Percentiles rank a stretch among this genome's conserved stretches.
phyloP scores from a whole-genome alignment of 2,329 filamentous ascomycete genomes.

The Fusarium pseudoanthophilum region DNA sequence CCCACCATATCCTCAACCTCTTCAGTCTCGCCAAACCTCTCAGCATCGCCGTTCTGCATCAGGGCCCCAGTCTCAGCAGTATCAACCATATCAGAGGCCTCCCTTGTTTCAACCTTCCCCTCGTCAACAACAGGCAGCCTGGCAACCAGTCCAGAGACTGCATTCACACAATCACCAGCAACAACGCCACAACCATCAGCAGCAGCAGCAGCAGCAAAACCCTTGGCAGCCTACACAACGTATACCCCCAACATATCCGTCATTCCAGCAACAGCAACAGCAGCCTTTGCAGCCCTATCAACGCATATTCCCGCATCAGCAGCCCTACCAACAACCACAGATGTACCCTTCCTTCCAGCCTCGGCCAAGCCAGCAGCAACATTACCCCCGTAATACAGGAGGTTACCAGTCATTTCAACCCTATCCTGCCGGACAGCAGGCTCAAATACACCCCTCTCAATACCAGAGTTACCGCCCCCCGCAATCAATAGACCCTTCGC shows the following conservation, averaged over 20 bases:
- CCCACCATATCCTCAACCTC: constrained; percentile 41
- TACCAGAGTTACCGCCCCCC: constrained; percentile 28
- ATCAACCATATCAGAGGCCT: constrained; percentile 32
- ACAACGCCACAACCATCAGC: constrained; percentile 29
- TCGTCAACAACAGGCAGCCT: constrained; percentile 31
- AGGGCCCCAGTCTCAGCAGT: constrained; percentile 15
- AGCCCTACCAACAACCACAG: constrained; percentile 30
- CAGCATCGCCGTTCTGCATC: constrained; percentile 34
- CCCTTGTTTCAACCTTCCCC: constrained; percentile 30
- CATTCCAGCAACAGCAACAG: constrained; percentile 34
- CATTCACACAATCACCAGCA: constrained; percentile 33
- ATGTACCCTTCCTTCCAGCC: constrained; percentile 24
- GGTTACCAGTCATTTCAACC: constrained; percentile 23
- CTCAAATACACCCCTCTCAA: constrained; percentile 29
- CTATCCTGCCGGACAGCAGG: constrained; percentile 16
- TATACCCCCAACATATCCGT: constrained; percentile 36
- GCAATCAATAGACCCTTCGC: constrained; percentile 16
- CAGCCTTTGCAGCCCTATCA: constrained; percentile 29
- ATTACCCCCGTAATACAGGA: constrained; percentile 23
- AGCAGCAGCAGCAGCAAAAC: constrained; percentile 36
- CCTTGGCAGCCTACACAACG: constrained; percentile 25
- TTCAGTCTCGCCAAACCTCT: constrained; percentile 23
- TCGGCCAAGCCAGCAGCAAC: constrained; percentile 32
- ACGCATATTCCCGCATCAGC: constrained; percentile 24
- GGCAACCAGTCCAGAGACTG: constrained; percentile 22